These are phyloP conservation scores for Amanita pseudoporphyria DNA, from an alignment of 768 basidiomycete species.

Conservation along the genomic window DNA sequence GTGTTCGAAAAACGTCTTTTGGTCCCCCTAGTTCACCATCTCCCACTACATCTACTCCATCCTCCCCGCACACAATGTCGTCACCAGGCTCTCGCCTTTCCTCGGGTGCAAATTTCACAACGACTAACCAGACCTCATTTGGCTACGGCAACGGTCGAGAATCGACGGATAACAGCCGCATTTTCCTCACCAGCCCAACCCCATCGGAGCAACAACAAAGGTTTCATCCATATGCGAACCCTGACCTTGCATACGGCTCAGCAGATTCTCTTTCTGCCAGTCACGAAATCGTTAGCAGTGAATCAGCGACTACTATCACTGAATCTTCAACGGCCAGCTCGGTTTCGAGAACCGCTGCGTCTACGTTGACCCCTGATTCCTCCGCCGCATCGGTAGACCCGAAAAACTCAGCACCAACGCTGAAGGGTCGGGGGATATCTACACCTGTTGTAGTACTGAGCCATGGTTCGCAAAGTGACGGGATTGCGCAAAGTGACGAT, in stretches of 20 bases:
- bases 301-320: conserved; percentile 45
- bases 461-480: conserved; percentile 18
- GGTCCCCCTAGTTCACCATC: conserved; percentile 23
- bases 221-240: conserved; percentile 75
- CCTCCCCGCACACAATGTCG: neutral
- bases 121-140: neutral
- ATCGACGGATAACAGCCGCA: conserved; percentile 10
- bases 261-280: conserved; percentile 15
- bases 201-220: conserved; percentile 26
- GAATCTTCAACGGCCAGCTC: conserved; percentile 23
- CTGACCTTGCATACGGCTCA: conserved; percentile 40
- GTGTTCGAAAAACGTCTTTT: conserved; percentile 35
- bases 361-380: conserved; percentile 26
- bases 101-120: neutral
- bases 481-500: conserved; percentile 15
- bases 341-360: conserved; percentile 21
- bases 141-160: neutral
- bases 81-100: neutral
- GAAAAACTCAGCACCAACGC: conserved; percentile 22
- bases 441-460: conserved; percentile 37
- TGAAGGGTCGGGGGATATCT: conserved; percentile 47
- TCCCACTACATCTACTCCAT: conserved; percentile 14
- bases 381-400: conserved; percentile 20
- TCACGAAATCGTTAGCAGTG: conserved; percentile 31
- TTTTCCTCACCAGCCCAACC: conserved; percentile 10